These are phyloP conservation scores for Sphenostylis stenocarpa DNA, from an alignment of 306 rosid species.

Conservation along the genomic window DNA sequence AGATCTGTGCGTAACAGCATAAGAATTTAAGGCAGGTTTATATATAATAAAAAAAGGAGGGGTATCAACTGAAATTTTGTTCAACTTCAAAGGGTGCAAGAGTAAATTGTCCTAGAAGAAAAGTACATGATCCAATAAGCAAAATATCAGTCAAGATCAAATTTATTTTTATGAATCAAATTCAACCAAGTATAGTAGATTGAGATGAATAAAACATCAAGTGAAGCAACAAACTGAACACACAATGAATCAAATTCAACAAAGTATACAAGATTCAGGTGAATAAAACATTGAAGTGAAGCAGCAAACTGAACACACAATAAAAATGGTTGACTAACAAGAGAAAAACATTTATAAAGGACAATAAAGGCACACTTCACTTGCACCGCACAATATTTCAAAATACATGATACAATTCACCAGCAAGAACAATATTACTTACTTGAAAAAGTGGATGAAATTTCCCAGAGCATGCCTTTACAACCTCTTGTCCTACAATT, in stretches of 20 bases:
- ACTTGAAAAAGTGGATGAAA: slow-evolving; percentile 96
- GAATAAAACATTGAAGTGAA: background rate
- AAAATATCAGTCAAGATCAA: background rate
- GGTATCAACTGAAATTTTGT: background rate
- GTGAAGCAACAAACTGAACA: too few relatives aligned
- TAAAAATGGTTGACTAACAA: background rate
- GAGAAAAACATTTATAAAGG: background rate
- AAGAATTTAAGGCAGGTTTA: background rate
- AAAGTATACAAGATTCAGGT: background rate
- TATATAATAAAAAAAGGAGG: background rate
- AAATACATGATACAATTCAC: background rate
- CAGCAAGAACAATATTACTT: slow-evolving; percentile 16
- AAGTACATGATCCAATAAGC: slow-evolving; percentile 4
- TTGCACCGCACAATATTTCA: background rate
- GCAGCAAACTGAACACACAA: slow-evolving; percentile 9
- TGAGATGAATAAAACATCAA: too few relatives aligned
- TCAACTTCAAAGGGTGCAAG: background rate
- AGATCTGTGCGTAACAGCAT: background rate
- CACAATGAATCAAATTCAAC: slow-evolving; percentile 12
- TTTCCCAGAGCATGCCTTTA: slow-evolving; percentile 95
- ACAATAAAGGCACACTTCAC: background rate
- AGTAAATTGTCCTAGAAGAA: background rate
- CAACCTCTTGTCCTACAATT: slow-evolving; percentile 89
- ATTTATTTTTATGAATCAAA: background rate
- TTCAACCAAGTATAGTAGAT: background rate